Evolutionary conservation across 2,329 filamentous ascomycete species (phyloP), one percentile per base, ranked within the genome.

Genomic region (Nectriaceae sp.): DNA sequence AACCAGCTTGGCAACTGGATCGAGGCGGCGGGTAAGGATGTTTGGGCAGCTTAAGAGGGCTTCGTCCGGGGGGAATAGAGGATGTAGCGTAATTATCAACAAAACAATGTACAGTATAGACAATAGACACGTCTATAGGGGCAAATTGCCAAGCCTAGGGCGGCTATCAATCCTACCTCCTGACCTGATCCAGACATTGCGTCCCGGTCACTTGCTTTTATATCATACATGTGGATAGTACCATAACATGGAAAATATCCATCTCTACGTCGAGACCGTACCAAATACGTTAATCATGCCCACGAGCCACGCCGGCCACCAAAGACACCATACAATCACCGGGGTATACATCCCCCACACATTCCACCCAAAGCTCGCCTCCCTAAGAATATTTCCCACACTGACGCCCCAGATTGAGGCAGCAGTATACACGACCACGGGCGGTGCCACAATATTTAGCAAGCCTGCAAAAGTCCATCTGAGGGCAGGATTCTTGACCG

Each of bases 1-100:
- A 97, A 97, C 70, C 87, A 94, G 71, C 79, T 99, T 48, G 93
- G 93, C 55, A 94, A 96, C 75, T 97, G 92, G 91, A 96, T 97
- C 65, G 93, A 97, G 77, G 83, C 85, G 19, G 89, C 89, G 26
- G 93, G 93, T 10, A 90, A 95, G 76, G 93, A 97, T 71, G 91
- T 97, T 35, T 97, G 93, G 93, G 92, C 92, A 54, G 88, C 90
- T 56, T 92, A 77, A 71, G 44, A 13, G 18, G 52, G 15, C 35
- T 29, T 6, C 40, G 40, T 37, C 33, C 33, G 16, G 19, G 16
- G 5, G 19, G 8, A 13, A 39, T 39, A 18, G 37, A 20, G 44
- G 36, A 47, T 29, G 6, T n/a, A 33, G 31, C 21, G 41, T 33
- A 19, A 36, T 29, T 19, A 31, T 36, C 8, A 36, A 36, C 33